Conservation (phyloP, 2,329 filamentous ascomycete genomes). For the Sarocladium kiliense region DNA sequence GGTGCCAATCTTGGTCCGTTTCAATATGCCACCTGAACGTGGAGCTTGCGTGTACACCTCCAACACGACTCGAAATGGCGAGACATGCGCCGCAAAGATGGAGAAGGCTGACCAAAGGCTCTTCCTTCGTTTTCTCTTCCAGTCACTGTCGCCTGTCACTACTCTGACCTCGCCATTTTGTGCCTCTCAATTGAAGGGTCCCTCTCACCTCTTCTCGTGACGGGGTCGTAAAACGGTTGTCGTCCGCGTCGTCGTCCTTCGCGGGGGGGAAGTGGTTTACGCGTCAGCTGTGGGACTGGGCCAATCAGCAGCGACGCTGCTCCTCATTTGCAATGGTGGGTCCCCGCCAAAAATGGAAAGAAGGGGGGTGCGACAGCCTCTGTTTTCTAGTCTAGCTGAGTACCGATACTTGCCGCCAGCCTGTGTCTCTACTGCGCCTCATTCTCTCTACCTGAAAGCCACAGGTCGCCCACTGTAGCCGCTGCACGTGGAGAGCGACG, state of each 20-base stretch:
- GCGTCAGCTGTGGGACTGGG: constrained; percentile 23
- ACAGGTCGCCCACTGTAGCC: background rate
- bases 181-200: background rate
- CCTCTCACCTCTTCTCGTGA: background rate
- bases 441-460: background rate
- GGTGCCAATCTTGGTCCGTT: constrained; percentile 6
- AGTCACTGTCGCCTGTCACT: background rate
- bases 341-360: background rate
- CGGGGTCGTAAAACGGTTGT: constrained; percentile 8
- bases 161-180: background rate
- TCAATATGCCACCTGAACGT: constrained; percentile 5
- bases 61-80: background rate
- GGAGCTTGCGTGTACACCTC: constrained; percentile 6
- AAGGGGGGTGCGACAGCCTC: background rate
- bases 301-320: constrained; percentile 12
- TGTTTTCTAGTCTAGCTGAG: background rate
- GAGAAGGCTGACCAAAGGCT: too few species aligned
- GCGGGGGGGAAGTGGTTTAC: constrained; percentile 18
- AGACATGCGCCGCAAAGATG: background rate
- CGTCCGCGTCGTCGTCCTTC: constrained; percentile 12
- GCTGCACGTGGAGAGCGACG: background rate
- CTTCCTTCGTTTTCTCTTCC: background rate
- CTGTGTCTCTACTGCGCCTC: background rate
- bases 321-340: constrained; percentile 12
- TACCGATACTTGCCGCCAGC: background rate